Conservation (phyloP, 2,329 filamentous ascomycete species). For the Arthroderma sp. region DNA sequence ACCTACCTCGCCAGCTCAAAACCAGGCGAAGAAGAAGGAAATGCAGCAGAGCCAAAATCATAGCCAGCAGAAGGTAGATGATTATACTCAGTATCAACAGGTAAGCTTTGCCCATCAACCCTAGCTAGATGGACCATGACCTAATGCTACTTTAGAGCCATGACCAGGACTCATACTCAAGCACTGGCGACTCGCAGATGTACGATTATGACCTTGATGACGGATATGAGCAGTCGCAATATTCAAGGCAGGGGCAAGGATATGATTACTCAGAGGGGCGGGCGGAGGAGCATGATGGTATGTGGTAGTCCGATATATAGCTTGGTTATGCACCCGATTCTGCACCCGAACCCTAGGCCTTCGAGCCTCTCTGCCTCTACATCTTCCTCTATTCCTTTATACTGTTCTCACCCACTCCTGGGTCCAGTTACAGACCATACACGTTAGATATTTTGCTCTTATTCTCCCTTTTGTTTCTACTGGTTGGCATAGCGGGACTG, state of each 20-base stretch:
- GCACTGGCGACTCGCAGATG: constrained; percentile 39
- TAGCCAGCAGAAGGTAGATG: constrained; percentile 28
- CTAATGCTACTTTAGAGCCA: constrained; percentile 13
- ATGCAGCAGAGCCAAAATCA: constrained; percentile 19
- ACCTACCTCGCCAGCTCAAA: constrained; percentile 64
- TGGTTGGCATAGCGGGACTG: constrained; percentile 15
- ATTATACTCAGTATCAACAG: constrained; percentile 37
- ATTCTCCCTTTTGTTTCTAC: neutral
- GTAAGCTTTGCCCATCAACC: constrained; percentile 5
- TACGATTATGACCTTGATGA: constrained; percentile 41
- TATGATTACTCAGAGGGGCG: constrained; percentile 30
- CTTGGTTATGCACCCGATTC: neutral
- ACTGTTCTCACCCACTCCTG: neutral
- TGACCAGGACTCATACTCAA: constrained; percentile 28
- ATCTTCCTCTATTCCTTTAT: neutral
- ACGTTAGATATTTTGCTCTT: neutral
- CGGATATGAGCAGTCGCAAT: constrained; percentile 25
- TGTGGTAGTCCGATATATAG: constrained; percentile 29
- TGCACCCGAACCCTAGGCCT: neutral
- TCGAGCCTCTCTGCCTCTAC: neutral
- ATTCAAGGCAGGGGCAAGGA: constrained; percentile 31
- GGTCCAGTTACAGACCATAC: neutral
- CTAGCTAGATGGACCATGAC: neutral
- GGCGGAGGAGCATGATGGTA: constrained; percentile 32
- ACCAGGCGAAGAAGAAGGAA: constrained; percentile 32